Evolutionary conservation across 2,329 filamentous ascomycete species (phyloP), one percentile per base, ranked within the genome.

Genomic region (Aspergillus costaricaensis): DNA sequence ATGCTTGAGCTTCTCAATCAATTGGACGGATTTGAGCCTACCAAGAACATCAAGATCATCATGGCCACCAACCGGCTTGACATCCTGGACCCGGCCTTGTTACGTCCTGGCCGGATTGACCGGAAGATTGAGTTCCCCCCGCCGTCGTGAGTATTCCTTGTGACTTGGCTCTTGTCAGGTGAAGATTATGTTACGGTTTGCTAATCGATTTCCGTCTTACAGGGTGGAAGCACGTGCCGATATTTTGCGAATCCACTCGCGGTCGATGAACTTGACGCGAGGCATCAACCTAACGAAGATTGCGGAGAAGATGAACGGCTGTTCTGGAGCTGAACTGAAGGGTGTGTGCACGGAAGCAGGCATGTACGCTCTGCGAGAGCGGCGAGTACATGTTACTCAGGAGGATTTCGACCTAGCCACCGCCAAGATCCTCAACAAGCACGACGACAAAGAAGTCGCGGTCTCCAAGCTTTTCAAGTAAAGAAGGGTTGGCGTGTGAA

Each of bases 41-140:
- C 94, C 50, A 99, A 99, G 84, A 98, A 98, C 81, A 99, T 99
- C 87, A 99, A 99, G 80, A 92, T 99, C 77, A 96, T 99, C 81
- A 99, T 99, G 94, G 95, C 95, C 57, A 99, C 95, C 52, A 99
- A 99, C 80, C 91, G 95, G 76, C 86, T 99, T 65, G 95, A 99
- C 72, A 98, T 99, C 66, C 86, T 99, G 50, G 95, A 99, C 76
- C 95, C 95, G 2, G 95, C 95, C 1, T 85, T 99, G 48, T 84
- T 99, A 68, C 89, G 95, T 70, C 95, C 95, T n/a, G 95, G 95
- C 55, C 91, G 95, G 72, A 98, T 99, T 77, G 95, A 99, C 83
- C 86, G 95, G 72, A 98, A 98, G 84, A 98, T 98, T 74, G 95
- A 99, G 79, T 99, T 99, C 80, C 95, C 95, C 10, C 95, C 95